phyloP scores from a whole-genome alignment of 1,139 yeast genomes.

The Pichia sp. region DNA sequence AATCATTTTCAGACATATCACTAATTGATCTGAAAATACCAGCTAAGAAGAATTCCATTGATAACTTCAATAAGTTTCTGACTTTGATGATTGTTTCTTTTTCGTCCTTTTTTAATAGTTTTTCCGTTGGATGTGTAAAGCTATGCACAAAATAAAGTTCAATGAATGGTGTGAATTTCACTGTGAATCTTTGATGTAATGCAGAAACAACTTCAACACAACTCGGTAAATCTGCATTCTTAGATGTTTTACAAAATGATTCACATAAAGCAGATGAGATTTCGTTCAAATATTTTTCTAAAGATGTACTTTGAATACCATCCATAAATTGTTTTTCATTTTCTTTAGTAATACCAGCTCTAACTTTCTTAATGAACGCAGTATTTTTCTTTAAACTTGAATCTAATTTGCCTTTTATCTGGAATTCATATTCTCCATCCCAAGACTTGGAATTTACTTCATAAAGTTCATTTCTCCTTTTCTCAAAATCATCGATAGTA shows the following conservation, averaged over 20 bases:
- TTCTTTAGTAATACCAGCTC: slow-evolving; percentile 49
- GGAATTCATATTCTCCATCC: slow-evolving; percentile 35
- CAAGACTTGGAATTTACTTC: slow-evolving; percentile 46
- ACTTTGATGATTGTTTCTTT: slow-evolving; percentile 38
- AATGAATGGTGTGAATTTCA: slow-evolving; percentile 47
- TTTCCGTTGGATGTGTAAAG: slow-evolving; percentile 11
- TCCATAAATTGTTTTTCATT: slow-evolving; percentile 40
- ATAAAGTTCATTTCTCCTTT: slow-evolving; percentile 34
- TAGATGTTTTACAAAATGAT: slow-evolving; percentile 49
- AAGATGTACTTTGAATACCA: slow-evolving; percentile 56
- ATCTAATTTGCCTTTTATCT: slow-evolving; percentile 44
- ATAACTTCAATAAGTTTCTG: slow-evolving; percentile 44
- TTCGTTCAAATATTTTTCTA: slow-evolving; percentile 75
- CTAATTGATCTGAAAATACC: slow-evolving; percentile 41
- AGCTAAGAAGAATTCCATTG: slow-evolving; percentile 58
- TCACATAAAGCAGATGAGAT: slow-evolving; percentile 58
- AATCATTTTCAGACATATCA: slow-evolving; percentile 27
- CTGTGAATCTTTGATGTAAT: slow-evolving; percentile 67
- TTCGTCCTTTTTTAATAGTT: slow-evolving; percentile 37
- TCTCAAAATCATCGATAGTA: slow-evolving; percentile 15
- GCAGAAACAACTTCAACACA: slow-evolving; percentile 65
- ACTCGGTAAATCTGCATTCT: slow-evolving; percentile 55
- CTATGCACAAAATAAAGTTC: slow-evolving; percentile 39
- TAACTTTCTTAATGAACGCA: slow-evolving; percentile 68
- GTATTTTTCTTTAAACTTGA: slow-evolving; percentile 79